Evolutionary conservation across 2,329 filamentous ascomycete species (phyloP).

Genomic region (Macrophomina pseudophaseolina): DNA sequence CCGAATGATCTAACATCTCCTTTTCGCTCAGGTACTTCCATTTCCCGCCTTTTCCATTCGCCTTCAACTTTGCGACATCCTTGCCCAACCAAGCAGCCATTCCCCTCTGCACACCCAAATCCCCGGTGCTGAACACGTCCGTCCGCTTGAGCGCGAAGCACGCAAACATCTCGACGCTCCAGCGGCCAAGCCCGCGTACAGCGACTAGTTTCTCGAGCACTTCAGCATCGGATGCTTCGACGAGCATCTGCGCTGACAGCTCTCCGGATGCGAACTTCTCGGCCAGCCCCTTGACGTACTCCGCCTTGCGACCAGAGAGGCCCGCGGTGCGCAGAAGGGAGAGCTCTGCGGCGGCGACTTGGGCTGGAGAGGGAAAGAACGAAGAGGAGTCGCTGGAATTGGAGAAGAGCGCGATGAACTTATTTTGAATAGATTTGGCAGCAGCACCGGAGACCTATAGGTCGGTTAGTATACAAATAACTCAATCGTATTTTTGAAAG

Average conservation of each 20-base stretch:
- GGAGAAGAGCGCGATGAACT: constrained; percentile 76
- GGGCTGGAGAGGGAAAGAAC: constrained; percentile 75
- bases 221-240: constrained; percentile 82
- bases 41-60: constrained; percentile 73
- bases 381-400: constrained; percentile 32
- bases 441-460: constrained; percentile 80
- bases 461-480: not conserved
- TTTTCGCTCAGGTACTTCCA: constrained; percentile 98
- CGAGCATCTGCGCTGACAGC: constrained; percentile 75
- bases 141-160: constrained; percentile 92
- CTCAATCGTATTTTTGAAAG: not conserved
- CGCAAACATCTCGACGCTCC: constrained; percentile 98
- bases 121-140: constrained; percentile 91
- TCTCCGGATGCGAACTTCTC: constrained; percentile 79
- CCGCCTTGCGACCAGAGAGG: constrained; percentile 91
- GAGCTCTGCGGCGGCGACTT: constrained; percentile 69
- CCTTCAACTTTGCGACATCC: constrained; percentile 82
- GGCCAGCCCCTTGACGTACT: constrained; percentile 88
- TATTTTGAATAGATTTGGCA: constrained; percentile 84
- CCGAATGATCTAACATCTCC: constrained; percentile 85
- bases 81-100: constrained; percentile 87
- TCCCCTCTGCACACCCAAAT: constrained; percentile 91
- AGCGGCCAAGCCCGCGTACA: constrained; percentile 83
- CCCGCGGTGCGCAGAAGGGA: constrained; percentile 79
- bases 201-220: constrained; percentile 81